These are phyloP conservation scores for Apiotrichum veenhuisii DNA, from an alignment of 1,284 basidiomycete genomes.

Conservation along the genomic window DNA sequence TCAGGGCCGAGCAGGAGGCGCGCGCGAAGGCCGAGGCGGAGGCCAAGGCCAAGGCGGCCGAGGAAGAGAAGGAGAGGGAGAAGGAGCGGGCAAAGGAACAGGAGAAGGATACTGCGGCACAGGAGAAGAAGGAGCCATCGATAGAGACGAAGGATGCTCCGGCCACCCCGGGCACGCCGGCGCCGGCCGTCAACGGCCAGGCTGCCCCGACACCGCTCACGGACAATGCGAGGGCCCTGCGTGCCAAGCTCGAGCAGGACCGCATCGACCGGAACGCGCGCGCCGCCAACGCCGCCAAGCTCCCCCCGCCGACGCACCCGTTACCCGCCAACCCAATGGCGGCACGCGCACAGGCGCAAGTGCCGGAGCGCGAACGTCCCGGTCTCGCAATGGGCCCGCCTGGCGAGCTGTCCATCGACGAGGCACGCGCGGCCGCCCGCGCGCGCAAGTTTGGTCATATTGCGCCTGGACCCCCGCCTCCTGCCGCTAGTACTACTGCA, in stretches of 20 bases:
- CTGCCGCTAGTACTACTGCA: no score
- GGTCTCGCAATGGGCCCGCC: constrained; percentile 33
- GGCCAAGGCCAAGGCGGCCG: not conserved
- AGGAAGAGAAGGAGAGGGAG: not conserved
- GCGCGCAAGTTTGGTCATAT: constrained; percentile 35
- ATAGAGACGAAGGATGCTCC: constrained; percentile 10
- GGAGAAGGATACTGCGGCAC: not conserved
- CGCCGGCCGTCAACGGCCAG: not conserved
- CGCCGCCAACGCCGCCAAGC: constrained; percentile 4
- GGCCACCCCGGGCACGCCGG: constrained; percentile 17
- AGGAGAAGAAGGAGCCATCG: not conserved
- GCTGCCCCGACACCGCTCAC: constrained; percentile 4
- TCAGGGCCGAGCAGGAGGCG: constrained; percentile 2
- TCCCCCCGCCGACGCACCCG: constrained; percentile 1
- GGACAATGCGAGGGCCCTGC: constrained; percentile 24
- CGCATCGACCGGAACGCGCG: constrained; percentile 13
- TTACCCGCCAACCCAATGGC: constrained; percentile 3
- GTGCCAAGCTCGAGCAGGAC: constrained; percentile 29
- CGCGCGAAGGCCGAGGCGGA: constrained; percentile 3
- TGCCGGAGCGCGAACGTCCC: not conserved
- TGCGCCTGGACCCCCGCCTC: constrained; percentile 4
- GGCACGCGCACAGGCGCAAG: not conserved
- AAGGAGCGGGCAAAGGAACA: not conserved
- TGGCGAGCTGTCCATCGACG: constrained; percentile 28
- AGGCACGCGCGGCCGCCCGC: constrained; percentile 34